A percentile compares a stretch with the other conserved stretches of the same genome.
phyloP scores from a whole-genome alignment of 2,329 filamentous ascomycete species.

The Diaporthe ampelina region DNA sequence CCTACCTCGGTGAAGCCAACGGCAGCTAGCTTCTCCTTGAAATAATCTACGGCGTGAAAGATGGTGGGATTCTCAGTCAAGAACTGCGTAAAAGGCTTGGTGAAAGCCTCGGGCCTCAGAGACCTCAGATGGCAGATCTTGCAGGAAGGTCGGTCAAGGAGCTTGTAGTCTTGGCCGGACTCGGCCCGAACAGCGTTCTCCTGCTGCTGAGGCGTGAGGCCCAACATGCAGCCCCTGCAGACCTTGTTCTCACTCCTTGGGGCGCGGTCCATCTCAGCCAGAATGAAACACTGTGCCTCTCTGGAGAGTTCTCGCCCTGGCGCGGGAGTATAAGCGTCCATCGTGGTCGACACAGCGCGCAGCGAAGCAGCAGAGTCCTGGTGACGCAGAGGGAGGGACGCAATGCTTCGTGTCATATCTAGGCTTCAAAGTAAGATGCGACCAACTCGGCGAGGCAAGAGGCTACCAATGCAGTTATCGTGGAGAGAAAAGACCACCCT shows the following conservation, averaged over 20 bases:
- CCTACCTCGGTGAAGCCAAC: conserved; percentile 80
- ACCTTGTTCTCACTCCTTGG: conserved; percentile 28
- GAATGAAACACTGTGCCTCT: conserved; percentile 26
- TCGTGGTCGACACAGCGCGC: neutral
- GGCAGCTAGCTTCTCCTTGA: conserved; percentile 78
- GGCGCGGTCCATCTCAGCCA: conserved; percentile 22
- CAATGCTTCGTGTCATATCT: conserved; percentile 32
- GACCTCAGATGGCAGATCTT: conserved; percentile 42
- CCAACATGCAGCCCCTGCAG: conserved; percentile 24
- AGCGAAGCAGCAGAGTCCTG: conserved; percentile 13
- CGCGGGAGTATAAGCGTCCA: neutral
- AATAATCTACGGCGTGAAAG: conserved; percentile 88
- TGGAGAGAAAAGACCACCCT: conserved; percentile 5
- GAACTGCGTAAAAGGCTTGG: conserved; percentile 88
- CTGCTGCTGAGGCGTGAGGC: conserved; percentile 16
- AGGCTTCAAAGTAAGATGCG: neutral
- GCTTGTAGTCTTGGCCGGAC: conserved; percentile 29
- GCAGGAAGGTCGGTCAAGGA: conserved; percentile 21
- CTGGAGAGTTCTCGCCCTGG: conserved; percentile 21
- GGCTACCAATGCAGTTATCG: neutral
- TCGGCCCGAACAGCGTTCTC: neutral
- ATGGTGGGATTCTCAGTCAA: conserved; percentile 92
- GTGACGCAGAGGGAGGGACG: conserved; percentile 29
- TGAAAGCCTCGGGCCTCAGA: conserved; percentile 74
- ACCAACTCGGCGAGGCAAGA: neutral